Conservation (phyloP, 2,329 filamentous ascomycete species). For the Arthrobotrys musiformis region DNA sequence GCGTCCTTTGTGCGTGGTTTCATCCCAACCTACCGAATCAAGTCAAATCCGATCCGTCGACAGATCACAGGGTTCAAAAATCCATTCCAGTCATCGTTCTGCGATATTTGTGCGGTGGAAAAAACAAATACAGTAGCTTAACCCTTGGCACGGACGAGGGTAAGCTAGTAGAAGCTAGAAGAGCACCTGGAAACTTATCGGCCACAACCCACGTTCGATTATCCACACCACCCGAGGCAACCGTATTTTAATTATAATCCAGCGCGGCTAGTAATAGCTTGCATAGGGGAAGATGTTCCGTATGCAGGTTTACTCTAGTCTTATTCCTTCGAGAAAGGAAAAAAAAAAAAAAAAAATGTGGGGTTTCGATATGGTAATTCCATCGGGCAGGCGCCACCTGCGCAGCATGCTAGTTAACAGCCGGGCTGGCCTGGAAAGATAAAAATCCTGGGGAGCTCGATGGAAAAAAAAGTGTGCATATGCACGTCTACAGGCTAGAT, state of each 20-base stretch:
- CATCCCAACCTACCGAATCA: too few relatives aligned
- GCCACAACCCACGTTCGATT: constrained; percentile 11
- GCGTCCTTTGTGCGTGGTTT: constrained; percentile 34
- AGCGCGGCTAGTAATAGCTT: neutral
- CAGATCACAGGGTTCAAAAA: constrained; percentile 9
- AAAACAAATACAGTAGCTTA: neutral
- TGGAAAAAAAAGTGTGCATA: neutral
- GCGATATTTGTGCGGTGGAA: constrained; percentile 49
- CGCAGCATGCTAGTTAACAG: neutral
- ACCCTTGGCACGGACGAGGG: too few relatives aligned
- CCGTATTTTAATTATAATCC: too few relatives aligned
- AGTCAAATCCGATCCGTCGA: too few relatives aligned
- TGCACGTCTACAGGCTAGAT: neutral
- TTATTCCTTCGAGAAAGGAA: neutral
- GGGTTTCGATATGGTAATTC: constrained; percentile 18
- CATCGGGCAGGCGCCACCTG: constrained; percentile 16
- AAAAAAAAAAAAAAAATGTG: constrained; percentile 1
- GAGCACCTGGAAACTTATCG: constrained; percentile 5
- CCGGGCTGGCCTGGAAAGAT: neutral
- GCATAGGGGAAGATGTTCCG: constrained; percentile 7
- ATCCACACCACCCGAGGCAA: constrained; percentile 3
- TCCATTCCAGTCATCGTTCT: neutral
- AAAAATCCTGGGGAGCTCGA: constrained; percentile 7
- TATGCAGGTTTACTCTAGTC: neutral
- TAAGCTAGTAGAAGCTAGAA: too few relatives aligned